Conservation (phyloP, 2,329 filamentous ascomycete genomes). For the Lecanicillium sp. region DNA sequence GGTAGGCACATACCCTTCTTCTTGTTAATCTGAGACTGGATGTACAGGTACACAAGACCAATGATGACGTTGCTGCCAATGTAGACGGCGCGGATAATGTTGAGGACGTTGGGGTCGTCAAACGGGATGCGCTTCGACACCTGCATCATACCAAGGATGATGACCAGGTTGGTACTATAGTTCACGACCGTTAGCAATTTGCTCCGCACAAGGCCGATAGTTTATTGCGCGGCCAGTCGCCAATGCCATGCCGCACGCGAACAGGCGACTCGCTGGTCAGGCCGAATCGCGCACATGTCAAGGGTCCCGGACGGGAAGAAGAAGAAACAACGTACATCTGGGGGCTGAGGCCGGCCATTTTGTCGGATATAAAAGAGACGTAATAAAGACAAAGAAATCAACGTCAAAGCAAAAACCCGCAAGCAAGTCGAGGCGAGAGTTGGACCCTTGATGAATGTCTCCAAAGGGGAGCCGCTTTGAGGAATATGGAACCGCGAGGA, state of each 20-base stretch:
- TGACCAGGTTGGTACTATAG: conserved; percentile 75
- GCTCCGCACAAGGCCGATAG: not conserved
- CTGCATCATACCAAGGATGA: conserved; percentile 98
- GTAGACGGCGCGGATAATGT: conserved; percentile 46
- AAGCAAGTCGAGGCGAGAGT: not conserved
- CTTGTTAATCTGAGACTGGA: conserved; percentile 78
- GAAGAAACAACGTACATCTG: conserved; percentile 45
- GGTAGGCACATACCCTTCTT: conserved; percentile 97
- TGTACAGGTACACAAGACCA: conserved; percentile 73
- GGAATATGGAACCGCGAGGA: conserved; percentile 5
- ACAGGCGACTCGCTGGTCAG: not conserved
- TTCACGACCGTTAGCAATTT: conserved; percentile 1
- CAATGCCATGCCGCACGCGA: not conserved
- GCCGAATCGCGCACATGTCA: not conserved
- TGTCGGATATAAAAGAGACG: conserved; percentile 18
- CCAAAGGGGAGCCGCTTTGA: not conserved
- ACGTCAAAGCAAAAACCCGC: not conserved
- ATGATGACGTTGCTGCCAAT: conserved; percentile 70
- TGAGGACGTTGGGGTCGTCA: conserved; percentile 63
- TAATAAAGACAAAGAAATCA: not conserved
- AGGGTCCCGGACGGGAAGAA: not conserved
- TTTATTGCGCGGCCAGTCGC: not conserved
- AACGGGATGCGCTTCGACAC: conserved; percentile 93
- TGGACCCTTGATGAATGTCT: not conserved
- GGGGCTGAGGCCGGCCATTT: conserved; percentile 53